Evolutionary conservation across 208 protist species (phyloP), one percentile per base, ranked within the genome.

Genomic region (Acanthamoeba lenticulata): DNA sequence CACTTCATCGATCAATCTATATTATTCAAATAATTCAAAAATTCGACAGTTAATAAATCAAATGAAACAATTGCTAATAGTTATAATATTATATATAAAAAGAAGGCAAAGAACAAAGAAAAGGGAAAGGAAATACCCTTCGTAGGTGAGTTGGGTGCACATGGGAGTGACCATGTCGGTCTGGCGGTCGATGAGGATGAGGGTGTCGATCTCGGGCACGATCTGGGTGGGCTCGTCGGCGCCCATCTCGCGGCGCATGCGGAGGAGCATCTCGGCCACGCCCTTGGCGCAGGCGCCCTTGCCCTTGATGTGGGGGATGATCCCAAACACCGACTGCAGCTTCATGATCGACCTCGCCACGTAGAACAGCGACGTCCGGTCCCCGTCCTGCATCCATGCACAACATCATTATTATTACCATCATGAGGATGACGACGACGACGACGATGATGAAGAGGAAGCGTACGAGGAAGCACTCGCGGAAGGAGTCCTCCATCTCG

Each of bases 61-160:
- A 52, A 52, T 52, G 15, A 52, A 52, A n/a, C n/a, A n/a, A n/a
- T n/a, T n/a, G n/a, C 15, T 52, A 52, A 5, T 52, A 52, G 15
- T 19, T 52, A 52, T 19, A 52, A 19, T 52, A 52, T 15, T 52
- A 52, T 19, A 52, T 52, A 19, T 19, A 52, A 19, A 52, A 52
- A 52, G 13, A n/a, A n/a, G 57, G 15, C 1, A n/a, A 1, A n/a
- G 67, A 27, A 29, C 21, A 29, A 29, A 13, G 13, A 19, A 38
- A n/a, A 79, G 6, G 9, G 15, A 36, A 7, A 7, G 29, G n/a
- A 32, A 36, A 19, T 81, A 83, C 38, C 97, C 97, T 81, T 98
- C 97, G 69, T 98, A 98, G 1, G 97, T 98, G 15, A 98, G 94
- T 74, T 96, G 96, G n/a, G 97, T 97, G 47, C 94, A 95, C 57